phyloP scores from a whole-genome alignment of 768 basidiomycete genomes.

The Rhodosporidiobolus sp. region DNA sequence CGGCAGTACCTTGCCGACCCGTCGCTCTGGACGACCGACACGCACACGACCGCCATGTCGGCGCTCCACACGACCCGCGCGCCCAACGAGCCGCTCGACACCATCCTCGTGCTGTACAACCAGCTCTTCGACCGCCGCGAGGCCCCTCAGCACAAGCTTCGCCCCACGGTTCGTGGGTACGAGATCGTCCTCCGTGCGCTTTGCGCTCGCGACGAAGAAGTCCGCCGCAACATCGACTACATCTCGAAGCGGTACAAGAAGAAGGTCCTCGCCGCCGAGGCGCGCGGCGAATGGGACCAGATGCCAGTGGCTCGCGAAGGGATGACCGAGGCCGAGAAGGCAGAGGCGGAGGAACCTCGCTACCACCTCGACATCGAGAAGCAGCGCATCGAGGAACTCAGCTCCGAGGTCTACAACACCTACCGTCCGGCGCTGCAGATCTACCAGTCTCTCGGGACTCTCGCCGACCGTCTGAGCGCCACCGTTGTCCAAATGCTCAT shows the following conservation, averaged over 20 bases:
- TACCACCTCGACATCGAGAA: background rate
- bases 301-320: background rate
- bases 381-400: conserved; percentile 4
- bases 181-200: conserved; percentile 61
- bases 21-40: conserved; percentile 44
- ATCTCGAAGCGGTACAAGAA: conserved; percentile 27
- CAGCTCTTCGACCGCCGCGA: conserved; percentile 60
- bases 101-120: conserved; percentile 67
- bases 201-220: conserved; percentile 65
- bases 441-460: conserved; percentile 33
- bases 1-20: conserved; percentile 27
- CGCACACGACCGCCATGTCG: conserved; percentile 65
- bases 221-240: conserved; percentile 53
- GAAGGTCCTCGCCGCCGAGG: conserved; percentile 9
- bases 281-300: conserved; percentile 14
- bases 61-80: conserved; percentile 52
- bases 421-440: conserved; percentile 24
- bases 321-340: background rate
- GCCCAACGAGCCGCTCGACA: conserved; percentile 58
- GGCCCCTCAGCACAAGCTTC: conserved; percentile 51
- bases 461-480: conserved; percentile 17
- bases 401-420: conserved; percentile 19
- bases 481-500: conserved; percentile 4
- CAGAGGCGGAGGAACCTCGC: background rate
- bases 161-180: conserved; percentile 66